Evolutionary conservation across 805 yeast species (phyloP).

Genomic region (Ogataea allantospora): DNA sequence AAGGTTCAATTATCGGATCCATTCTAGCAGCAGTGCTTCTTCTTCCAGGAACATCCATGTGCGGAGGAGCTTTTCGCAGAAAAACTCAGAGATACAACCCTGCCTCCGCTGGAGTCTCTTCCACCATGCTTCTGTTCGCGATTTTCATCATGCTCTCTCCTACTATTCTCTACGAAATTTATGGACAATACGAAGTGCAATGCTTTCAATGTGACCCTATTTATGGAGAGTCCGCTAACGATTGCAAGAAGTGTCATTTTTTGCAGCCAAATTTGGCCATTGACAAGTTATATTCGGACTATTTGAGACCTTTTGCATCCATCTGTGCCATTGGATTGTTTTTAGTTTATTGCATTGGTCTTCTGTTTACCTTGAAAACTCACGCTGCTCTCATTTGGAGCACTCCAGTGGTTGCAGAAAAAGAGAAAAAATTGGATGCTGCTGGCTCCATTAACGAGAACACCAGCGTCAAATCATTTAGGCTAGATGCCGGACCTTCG

Average conservation of each 20-base stretch:
- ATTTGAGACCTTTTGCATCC: constrained; percentile 80
- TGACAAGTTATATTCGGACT: constrained; percentile 60
- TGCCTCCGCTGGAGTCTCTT: constrained; percentile 93
- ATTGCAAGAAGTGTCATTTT: constrained; percentile 73
- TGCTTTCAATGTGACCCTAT: constrained; percentile 55
- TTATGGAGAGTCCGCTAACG: constrained; percentile 26
- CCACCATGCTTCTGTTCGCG: constrained; percentile 91
- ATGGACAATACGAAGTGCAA: constrained; percentile 77
- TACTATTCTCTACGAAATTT: constrained; percentile 82
- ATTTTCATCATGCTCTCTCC: constrained; percentile 91
- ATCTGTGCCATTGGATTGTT: constrained; percentile 80
- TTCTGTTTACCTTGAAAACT: constrained; percentile 89
- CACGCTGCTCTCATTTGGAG: constrained; percentile 98
- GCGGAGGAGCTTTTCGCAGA: constrained; percentile 90
- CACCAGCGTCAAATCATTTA: constrained; percentile 29
- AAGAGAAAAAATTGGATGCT: constrained; percentile 31
- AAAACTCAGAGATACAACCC: constrained; percentile 97
- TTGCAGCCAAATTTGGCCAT: constrained; percentile 71
- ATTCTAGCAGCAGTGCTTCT: constrained; percentile 88
- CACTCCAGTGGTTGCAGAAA: constrained; percentile 47
- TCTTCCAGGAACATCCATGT: constrained; percentile 94
- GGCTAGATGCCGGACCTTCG: constrained; percentile 16
- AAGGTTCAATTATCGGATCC: constrained; percentile 94
- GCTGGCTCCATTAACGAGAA: constrained; percentile 14
- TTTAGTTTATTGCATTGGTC: constrained; percentile 81